A percentile compares a stretch with the other conserved stretches of the same genome.
Conservation (phyloP, 176 grass and related monocot species). For the Zoysia pacifica region DNA sequence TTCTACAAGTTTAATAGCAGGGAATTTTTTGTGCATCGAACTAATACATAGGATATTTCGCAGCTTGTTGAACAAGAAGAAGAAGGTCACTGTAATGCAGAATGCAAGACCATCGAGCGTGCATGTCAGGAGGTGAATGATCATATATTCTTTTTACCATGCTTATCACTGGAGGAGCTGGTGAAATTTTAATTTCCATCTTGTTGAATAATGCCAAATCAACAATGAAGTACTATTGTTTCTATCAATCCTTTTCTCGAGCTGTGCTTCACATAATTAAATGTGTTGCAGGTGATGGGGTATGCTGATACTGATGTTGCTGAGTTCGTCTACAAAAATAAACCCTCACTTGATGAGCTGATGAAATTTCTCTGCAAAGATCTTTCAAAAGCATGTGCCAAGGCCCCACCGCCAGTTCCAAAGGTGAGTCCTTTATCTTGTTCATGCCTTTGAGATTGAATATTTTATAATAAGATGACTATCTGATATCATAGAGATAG, state of each 20-base stretch:
- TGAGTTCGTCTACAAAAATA: constrained; percentile 85
- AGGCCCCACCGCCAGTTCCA: constrained; percentile 66
- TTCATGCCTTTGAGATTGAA: background rate
- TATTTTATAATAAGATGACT: background rate
- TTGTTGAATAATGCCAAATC: background rate
- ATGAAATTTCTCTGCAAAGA: constrained; percentile 85
- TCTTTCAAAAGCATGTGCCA: constrained; percentile 75
- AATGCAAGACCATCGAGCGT: constrained; percentile 93
- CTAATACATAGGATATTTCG: constrained; percentile 28
- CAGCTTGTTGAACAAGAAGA: constrained; percentile 93
- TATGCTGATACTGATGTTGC: constrained; percentile 97
- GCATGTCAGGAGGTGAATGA: constrained; percentile 85
- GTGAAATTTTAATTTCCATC: background rate
- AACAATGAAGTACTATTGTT: background rate
- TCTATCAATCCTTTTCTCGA: constrained; percentile 4
- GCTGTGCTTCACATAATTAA: background rate
- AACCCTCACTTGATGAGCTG: constrained; percentile 64
- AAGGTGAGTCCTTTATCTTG: constrained; percentile 51
- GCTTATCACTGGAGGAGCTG: too few species aligned
- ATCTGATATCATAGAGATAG: background rate
- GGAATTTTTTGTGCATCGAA: background rate
- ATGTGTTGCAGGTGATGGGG: constrained; percentile 68
- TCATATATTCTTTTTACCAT: background rate
- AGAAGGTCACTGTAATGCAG: constrained; percentile 87
- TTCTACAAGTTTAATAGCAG: background rate